A percentile compares a stretch with the other conserved stretches of the same genome.
phyloP scores from a whole-genome alignment of 495 filamentous ascomycete genomes.

The Chaetomidium leptoderma region DNA sequence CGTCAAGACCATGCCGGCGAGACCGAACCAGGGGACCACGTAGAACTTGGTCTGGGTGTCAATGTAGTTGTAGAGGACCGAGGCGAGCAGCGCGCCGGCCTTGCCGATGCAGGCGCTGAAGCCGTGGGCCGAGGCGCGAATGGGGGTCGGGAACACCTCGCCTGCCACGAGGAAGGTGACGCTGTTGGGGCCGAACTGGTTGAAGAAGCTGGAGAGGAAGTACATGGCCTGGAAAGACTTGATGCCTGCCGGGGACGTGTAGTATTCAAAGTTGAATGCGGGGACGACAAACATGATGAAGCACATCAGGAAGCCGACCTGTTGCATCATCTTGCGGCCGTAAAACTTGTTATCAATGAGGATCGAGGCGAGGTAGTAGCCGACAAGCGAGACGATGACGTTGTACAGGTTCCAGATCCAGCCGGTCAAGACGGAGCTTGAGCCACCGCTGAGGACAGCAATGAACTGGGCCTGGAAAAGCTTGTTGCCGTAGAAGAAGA shows the following conservation, averaged over 20 bases:
- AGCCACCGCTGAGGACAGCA: slow-evolving; percentile 57
- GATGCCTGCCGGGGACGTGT: slow-evolving; percentile 59
- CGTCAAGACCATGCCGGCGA: slow-evolving; percentile 73
- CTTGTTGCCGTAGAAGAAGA: slow-evolving; percentile 98
- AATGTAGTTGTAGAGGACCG: slow-evolving; percentile 88
- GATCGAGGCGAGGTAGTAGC: slow-evolving; percentile 77
- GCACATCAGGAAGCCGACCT: slow-evolving; percentile 77
- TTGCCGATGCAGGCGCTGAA: slow-evolving; percentile 83
- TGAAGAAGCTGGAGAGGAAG: slow-evolving; percentile 91
- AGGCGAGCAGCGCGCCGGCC: slow-evolving; percentile 73
- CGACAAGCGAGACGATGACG: slow-evolving; percentile 71
- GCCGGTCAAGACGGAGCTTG: slow-evolving; percentile 63
- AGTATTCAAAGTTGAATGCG: slow-evolving; percentile 79
- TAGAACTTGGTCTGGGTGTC: slow-evolving; percentile 70
- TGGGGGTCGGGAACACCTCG: slow-evolving; percentile 84
- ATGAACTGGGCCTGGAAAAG: slow-evolving; percentile 89
- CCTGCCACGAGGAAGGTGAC: slow-evolving; percentile 90
- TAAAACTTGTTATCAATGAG: slow-evolving; percentile 89
- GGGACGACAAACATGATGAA: slow-evolving; percentile 86
- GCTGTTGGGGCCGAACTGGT: slow-evolving; percentile 90
- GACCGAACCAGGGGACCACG: slow-evolving; percentile 88
- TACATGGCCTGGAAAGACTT: slow-evolving; percentile 87
- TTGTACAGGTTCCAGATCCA: slow-evolving; percentile 93
- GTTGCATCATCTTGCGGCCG: slow-evolving; percentile 88
- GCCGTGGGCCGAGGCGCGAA: slow-evolving; percentile 87